A percentile compares a stretch with the other conserved stretches of the same genome.
Conservation (phyloP, 2,329 filamentous ascomycete species). For the Aureobasidium sp. region DNA sequence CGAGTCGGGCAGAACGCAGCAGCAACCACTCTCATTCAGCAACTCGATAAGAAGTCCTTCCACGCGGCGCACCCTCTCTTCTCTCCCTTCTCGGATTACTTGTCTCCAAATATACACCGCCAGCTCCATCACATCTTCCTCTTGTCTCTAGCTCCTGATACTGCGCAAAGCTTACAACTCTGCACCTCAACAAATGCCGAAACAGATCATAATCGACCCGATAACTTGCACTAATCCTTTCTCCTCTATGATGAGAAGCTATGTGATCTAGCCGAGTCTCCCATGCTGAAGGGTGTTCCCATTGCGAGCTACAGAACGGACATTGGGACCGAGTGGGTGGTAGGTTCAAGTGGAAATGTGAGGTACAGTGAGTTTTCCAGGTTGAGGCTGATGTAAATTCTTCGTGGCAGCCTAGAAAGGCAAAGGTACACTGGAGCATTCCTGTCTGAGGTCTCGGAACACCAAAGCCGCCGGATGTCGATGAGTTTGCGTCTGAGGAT, state of each 20-base stretch:
- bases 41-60: not conserved
- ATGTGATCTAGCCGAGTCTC: not conserved
- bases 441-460: not conserved
- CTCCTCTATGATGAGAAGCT: not conserved
- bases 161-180: not conserved
- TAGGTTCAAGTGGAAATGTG: constrained; percentile 4
- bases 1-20: not conserved
- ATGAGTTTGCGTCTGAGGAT: not conserved
- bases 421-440: constrained; percentile 7
- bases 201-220: constrained; percentile 8
- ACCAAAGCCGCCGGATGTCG: not conserved
- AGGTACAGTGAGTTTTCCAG: constrained; percentile 1
- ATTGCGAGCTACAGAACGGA: constrained; percentile 3
- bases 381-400: not conserved
- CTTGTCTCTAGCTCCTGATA: constrained; percentile 7
- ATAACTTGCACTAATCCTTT: not conserved
- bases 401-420: constrained; percentile 6
- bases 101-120: not conserved
- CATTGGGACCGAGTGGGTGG: not conserved
- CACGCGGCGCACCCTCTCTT: not conserved
- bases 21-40: not conserved
- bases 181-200: not conserved
- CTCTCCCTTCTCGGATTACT: not conserved
- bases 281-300: not conserved
- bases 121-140: not conserved